These are phyloP conservation scores for Lotmaria passim DNA, from an alignment of 208 protist genomes.

Conservation along the genomic window DNA sequence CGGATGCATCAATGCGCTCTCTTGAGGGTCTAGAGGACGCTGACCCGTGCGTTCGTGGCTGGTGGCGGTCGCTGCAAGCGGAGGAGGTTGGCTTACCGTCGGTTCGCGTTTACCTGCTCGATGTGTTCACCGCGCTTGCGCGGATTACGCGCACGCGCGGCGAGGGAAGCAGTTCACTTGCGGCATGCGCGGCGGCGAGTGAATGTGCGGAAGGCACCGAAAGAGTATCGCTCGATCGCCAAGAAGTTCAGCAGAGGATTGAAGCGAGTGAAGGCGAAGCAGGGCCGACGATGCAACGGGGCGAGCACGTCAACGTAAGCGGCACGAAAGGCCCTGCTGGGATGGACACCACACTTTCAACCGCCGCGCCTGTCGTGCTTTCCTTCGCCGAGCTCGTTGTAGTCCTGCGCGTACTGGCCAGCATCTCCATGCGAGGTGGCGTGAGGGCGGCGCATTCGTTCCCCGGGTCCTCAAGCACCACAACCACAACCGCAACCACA, in stretches of 20 bases:
- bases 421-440: constrained; percentile 23
- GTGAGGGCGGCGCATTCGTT: neutral
- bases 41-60: constrained; percentile 21
- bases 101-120: constrained; percentile 13
- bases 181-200: too few relatives aligned
- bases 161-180: too few relatives aligned
- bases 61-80: constrained; percentile 26
- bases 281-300: too few relatives aligned
- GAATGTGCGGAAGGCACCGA: too few relatives aligned
- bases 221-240: too few relatives aligned
- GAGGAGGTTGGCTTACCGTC: constrained; percentile 26
- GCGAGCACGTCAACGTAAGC: too few relatives aligned
- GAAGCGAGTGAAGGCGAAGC: too few relatives aligned
- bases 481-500: neutral
- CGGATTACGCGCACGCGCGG: constrained; percentile 18
- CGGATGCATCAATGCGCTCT: neutral
- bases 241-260: too few relatives aligned
- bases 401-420: constrained; percentile 23
- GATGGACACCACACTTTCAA: neutral
- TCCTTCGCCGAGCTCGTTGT: constrained; percentile 24
- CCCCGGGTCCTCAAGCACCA: neutral
- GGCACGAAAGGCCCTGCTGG: too few relatives aligned
- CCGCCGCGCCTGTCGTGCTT: neutral
- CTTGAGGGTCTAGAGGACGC: neutral
- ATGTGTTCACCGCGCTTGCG: constrained; percentile 21